Evolutionary conservation across 352 stramenopile species (phyloP).

Genomic region (Phytophthora niederhauseri): DNA sequence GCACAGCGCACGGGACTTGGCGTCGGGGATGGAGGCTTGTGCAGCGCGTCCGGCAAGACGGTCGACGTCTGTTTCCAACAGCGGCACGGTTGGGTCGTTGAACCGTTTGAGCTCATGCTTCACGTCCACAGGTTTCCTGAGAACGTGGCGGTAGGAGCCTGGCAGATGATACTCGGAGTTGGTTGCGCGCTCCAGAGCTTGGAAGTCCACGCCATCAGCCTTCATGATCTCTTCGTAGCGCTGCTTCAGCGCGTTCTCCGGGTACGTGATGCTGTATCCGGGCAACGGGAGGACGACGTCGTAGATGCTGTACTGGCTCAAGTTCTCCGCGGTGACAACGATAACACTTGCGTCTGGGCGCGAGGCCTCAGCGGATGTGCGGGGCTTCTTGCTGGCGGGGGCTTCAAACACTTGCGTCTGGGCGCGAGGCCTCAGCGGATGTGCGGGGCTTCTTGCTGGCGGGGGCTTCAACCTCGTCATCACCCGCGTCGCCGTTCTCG

Average conservation of each 20-base stretch:
- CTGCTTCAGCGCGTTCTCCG: conserved; percentile 81
- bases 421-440: conserved; percentile 47
- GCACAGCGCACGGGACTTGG: conserved; percentile 70
- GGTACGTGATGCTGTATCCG: conserved; percentile 91
- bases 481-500: conserved; percentile 14
- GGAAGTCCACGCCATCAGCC: conserved; percentile 73
- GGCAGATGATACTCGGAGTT: conserved; percentile 93
- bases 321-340: conserved; percentile 90
- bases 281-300: conserved; percentile 97
- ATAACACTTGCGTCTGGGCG: conserved; percentile 18
- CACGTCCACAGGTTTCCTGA: conserved; percentile 91
- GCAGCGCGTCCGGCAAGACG: conserved; percentile 41
- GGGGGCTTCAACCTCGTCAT: conserved; percentile 30
- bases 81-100: conserved; percentile 90
- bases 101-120: conserved; percentile 93
- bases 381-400: conserved; percentile 39
- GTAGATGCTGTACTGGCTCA: conserved; percentile 90
- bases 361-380: conserved; percentile 49
- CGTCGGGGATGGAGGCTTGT: conserved; percentile 62
- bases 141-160: conserved; percentile 94
- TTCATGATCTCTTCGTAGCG: conserved; percentile 70
- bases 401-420: conserved; percentile 19
- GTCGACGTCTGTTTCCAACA: conserved; percentile 96
- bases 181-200: conserved; percentile 59
- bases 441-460: conserved; percentile 32